Percentiles rank a stretch among this genome's conserved stretches.
Conservation (phyloP, 768 basidiomycete genomes). For the Collybiopsis confluens region DNA sequence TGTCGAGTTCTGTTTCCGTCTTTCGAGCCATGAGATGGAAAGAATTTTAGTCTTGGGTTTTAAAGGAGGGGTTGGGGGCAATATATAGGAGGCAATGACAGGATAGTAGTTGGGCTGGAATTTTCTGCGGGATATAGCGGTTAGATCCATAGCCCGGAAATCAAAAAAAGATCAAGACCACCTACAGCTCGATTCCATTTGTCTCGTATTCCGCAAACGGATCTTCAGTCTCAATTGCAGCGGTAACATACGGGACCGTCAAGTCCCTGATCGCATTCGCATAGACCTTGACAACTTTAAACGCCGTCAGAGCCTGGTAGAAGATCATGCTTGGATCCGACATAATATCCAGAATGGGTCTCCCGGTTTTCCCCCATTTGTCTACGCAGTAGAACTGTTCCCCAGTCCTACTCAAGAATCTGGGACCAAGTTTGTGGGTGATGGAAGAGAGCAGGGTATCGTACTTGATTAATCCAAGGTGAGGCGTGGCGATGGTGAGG, state of each 20-base stretch:
- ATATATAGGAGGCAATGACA: constrained; percentile 48
- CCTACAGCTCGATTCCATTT: constrained; percentile 64
- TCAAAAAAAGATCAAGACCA: constrained; percentile 1
- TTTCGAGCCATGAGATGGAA: constrained; percentile 41
- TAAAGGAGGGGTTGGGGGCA: constrained; percentile 40
- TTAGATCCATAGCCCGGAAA: not conserved
- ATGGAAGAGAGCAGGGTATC: constrained; percentile 38
- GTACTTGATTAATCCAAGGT: constrained; percentile 51
- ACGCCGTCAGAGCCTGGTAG: constrained; percentile 63
- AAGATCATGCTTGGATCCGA: constrained; percentile 78
- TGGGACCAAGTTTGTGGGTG: constrained; percentile 41
- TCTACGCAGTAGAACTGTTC: constrained; percentile 51
- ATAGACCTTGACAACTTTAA: constrained; percentile 69
- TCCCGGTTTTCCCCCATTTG: constrained; percentile 47
- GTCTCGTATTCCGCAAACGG: constrained; percentile 52
- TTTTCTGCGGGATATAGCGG: constrained; percentile 31
- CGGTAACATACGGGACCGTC: constrained; percentile 81
- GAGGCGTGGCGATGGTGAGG: constrained; percentile 61
- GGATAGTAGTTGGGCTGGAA: constrained; percentile 53
- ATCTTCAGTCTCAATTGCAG: constrained; percentile 67
- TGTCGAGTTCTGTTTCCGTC: not conserved
- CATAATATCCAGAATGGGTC: constrained; percentile 51
- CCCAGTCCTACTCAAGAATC: constrained; percentile 53
- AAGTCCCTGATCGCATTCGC: constrained; percentile 67
- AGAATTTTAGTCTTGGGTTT: constrained; percentile 35